phyloP scores from a whole-genome alignment of 2,329 filamentous ascomycete genomes.

The Grosmannia penicillata region DNA sequence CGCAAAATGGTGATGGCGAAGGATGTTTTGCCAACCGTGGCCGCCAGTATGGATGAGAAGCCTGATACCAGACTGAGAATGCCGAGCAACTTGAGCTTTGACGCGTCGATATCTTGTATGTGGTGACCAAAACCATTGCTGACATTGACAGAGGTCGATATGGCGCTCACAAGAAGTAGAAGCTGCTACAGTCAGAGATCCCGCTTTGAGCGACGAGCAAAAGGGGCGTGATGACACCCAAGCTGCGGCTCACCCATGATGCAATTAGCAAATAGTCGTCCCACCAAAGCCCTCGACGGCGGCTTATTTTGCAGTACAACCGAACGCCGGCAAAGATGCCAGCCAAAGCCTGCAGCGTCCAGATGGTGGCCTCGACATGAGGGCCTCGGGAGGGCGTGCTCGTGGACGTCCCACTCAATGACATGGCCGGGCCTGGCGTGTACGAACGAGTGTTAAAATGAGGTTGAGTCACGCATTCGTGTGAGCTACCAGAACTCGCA shows the following conservation, averaged over 20 bases:
- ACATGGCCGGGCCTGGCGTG: too few species aligned
- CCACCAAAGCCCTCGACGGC: conserved; percentile 15
- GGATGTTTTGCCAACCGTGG: conserved; percentile 20
- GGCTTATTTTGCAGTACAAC: conserved; percentile 15
- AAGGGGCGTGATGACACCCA: not conserved
- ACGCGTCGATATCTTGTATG: not conserved
- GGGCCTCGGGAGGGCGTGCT: not conserved
- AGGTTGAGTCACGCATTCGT: too few species aligned
- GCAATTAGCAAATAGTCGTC: conserved; percentile 14
- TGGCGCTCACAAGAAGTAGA: conserved; percentile 1
- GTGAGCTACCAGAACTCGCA: too few species aligned
- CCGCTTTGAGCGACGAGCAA: too few species aligned
- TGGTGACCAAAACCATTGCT: conserved; percentile 4
- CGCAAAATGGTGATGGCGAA: conserved; percentile 21
- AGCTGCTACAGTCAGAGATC: conserved; percentile 7
- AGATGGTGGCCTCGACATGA: conserved; percentile 9
- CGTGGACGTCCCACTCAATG: not conserved
- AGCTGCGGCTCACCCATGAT: conserved; percentile 12
- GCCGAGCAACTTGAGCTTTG: conserved; percentile 3
- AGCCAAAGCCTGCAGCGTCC: conserved; percentile 8
- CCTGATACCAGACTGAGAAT: conserved; percentile 10
- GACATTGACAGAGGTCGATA: conserved; percentile 1
- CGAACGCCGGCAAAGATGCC: conserved; percentile 13
- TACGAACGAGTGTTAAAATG: too few species aligned
- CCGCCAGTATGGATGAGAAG: conserved; percentile 16